Base-by-base conservation (phyloP, 2,329 filamentous ascomycete genomes). In the Fulvia fulva region DNA sequence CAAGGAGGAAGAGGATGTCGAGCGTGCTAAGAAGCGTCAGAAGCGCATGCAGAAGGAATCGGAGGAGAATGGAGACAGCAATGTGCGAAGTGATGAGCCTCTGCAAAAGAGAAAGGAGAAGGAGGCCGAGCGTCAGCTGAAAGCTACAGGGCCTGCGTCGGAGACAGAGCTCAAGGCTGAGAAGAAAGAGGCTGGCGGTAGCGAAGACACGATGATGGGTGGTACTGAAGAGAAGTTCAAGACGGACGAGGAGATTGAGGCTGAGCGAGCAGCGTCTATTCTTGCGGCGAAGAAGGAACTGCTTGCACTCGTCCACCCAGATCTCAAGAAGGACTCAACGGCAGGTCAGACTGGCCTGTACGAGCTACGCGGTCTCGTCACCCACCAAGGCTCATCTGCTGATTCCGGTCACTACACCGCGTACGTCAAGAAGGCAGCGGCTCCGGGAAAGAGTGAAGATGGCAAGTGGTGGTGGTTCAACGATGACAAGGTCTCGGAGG, bases 391-490 rank as follows among this genome's bases (percentile, higher is more conserved):
- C 62, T 90, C 92, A 59, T 96, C 91, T 71, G 94, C 94, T 21
- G 94, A 99, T 76, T 97, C 93, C 68, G 94, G 94, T 7, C 94
- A 99, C 76, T 99, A 99, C 80, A 99, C 95, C 4, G 88, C 92
- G 0, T 99, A 96, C 73, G 90, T 99, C 67, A 99, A 97, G 83
- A 97, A 99, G 82, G 77, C 90, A 58, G 89, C 95, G 67, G 81
- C 87, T 16, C 85, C 86, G 69, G 91, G 90, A 65, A 90, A 91
- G 78, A 86, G 89, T 70, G 91, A 96, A 71, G 91, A 96, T 71
- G 91, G 90, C 66, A 96, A 91, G 69, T 99, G 94, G 94, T 99
- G 94, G 93, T 99, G 94, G 93, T 99, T 99, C 82, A 97, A 99
- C 75, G 94, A 99, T 70, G 93, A 99, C 72, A 95, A 91, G 78